Conservation (phyloP, 2,329 filamentous ascomycete genomes). For the Cryphonectria parasitica region DNA sequence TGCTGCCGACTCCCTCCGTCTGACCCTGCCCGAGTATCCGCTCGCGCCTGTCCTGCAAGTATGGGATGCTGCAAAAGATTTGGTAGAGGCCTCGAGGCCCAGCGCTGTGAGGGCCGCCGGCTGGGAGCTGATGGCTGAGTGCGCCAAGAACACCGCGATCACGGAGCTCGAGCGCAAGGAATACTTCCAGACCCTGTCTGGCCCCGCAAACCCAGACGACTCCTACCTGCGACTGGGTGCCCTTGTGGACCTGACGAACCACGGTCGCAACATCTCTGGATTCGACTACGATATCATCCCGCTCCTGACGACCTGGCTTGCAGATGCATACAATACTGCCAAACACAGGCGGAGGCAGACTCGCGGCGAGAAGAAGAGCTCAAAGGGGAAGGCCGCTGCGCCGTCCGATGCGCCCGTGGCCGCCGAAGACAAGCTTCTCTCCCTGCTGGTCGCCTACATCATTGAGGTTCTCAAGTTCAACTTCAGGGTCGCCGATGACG, state of each 20-base stretch:
- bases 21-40: conserved; percentile 61
- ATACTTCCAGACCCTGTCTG: conserved; percentile 66
- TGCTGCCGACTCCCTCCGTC: conserved; percentile 61
- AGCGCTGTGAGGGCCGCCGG: conserved; percentile 59
- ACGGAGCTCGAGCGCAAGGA: conserved; percentile 70
- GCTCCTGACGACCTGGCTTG: conserved; percentile 64
- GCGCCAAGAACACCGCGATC: conserved; percentile 63
- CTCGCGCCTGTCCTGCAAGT: conserved; percentile 63
- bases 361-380: conserved; percentile 43
- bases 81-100: conserved; percentile 63
- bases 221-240: conserved; percentile 69
- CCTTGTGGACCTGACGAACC: conserved; percentile 63
- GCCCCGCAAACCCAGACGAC: conserved; percentile 61
- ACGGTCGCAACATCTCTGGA: conserved; percentile 65
- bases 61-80: conserved; percentile 68
- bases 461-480: conserved; percentile 76
- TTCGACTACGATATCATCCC: conserved; percentile 71
- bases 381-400: conserved; percentile 43
- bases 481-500: conserved; percentile 68
- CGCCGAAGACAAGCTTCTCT: conserved; percentile 65
- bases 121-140: conserved; percentile 68
- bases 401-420: conserved; percentile 40
- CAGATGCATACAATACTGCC: conserved; percentile 57
- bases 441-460: conserved; percentile 67
- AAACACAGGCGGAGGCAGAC: conserved; percentile 55